Percentiles rank a stretch among this genome's conserved stretches.
These are phyloP conservation scores for Zancudomyces culisetae DNA, from an alignment of 371 early-diverging fungal species.

Conservation along the genomic window DNA sequence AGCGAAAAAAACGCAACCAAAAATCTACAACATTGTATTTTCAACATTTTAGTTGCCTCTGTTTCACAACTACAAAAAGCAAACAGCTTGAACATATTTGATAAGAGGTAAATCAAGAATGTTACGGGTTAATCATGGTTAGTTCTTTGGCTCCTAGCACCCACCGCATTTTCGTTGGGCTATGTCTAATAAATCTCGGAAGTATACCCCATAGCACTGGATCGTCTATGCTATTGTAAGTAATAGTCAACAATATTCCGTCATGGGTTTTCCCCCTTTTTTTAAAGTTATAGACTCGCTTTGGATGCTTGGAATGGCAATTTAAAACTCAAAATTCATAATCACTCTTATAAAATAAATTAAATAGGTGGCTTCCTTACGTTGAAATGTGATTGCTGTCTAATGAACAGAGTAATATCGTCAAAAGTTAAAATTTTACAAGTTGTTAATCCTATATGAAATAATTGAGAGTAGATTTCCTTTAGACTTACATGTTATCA, in stretches of 20 bases:
- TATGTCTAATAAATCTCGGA: constrained; percentile 29
- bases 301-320: no score
- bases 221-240: constrained; percentile 44
- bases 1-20: constrained; percentile 47
- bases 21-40: constrained; percentile 16
- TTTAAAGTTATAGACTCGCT: no score
- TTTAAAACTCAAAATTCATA: no score
- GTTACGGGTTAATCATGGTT: constrained; percentile 49
- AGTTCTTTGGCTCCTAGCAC: constrained; percentile 71
- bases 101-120: neutral
- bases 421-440: neutral
- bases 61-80: neutral
- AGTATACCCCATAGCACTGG: constrained; percentile 63
- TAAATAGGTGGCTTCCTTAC: constrained; percentile 5
- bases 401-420: constrained; percentile 5
- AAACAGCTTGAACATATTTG: neutral
- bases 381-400: constrained; percentile 33
- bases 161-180: constrained; percentile 44
- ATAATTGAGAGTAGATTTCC: no score
- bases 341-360: neutral
- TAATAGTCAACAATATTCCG: neutral
- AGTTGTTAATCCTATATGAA: neutral
- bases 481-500: constrained; percentile 40
- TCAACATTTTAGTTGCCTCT: neutral
- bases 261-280: neutral